Percentiles rank a stretch among this genome's conserved stretches.
phyloP scores from a whole-genome alignment of 345 rosid species.

The Physaria fendleri region DNA sequence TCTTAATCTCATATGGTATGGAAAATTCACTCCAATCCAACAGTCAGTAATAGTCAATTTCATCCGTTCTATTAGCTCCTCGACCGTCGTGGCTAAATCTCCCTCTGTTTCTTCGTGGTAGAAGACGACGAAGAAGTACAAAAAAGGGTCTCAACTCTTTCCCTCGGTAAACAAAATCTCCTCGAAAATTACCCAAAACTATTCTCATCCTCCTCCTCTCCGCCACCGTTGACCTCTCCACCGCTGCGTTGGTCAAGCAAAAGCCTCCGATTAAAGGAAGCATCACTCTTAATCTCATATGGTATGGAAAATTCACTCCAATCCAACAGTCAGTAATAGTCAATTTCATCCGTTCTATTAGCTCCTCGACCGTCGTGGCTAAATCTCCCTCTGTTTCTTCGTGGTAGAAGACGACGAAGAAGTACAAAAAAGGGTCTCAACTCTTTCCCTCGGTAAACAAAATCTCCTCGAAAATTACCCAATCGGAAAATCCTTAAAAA shows the following conservation, averaged over 20 bases:
- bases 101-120: constrained; percentile 78
- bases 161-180: constrained; percentile 57
- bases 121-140: constrained; percentile 74
- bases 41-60: constrained; percentile 73
- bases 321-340: constrained; percentile 64
- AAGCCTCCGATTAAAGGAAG: constrained; percentile 52
- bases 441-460: constrained; percentile 51
- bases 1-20: constrained; percentile 87
- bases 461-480: constrained; percentile 50
- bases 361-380: constrained; percentile 3
- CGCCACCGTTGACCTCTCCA: constrained; percentile 1
- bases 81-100: constrained; percentile 1
- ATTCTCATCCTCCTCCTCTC: constrained; percentile 17
- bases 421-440: constrained; percentile 50
- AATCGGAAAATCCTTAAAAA: constrained; percentile 52
- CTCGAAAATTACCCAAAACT: constrained; percentile 47
- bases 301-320: constrained; percentile 80
- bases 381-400: constrained; percentile 47
- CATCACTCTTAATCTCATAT: constrained; percentile 59
- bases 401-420: constrained; percentile 88
- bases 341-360: constrained; percentile 66
- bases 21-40: constrained; percentile 56
- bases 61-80: constrained; percentile 47
- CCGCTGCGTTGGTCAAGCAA: constrained; percentile 21
- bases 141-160: constrained; percentile 40